Base-by-base conservation (phyloP, 768 basidiomycete species). In the Podaxis rugospora region DNA sequence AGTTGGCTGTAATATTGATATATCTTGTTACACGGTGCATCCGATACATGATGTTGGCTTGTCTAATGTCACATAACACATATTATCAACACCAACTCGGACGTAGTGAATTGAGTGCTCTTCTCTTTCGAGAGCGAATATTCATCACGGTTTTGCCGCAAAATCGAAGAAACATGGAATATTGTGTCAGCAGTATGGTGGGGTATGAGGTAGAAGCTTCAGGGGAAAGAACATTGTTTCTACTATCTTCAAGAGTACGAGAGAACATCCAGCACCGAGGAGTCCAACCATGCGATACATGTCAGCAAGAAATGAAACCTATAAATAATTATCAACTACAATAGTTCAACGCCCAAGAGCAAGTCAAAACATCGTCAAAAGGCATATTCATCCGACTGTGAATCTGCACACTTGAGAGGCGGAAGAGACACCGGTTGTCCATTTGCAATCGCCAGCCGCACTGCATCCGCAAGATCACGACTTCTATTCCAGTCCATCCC, bases 401-500 rank as follows among this genome's bases (percentile, higher is more conserved):
- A 60, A 47, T 60, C 59, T 6, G 59, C 51, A 37, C 59, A 60
- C 37, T 60, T 60, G 21, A 60, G 59, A 11, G 51, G 7, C 1
- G 59, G 59, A 6, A 60, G 52, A 1, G 16, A 21, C 18, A 60
- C 42, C 23, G 28, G 59, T 16, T 47, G n/a, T 9, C 59, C 59
- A 36, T 37, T 54, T 2, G 42, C 21, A 47, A 60, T 25, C 14
- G 59, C 59, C 28, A 37, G 9, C 62, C 69, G 66, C 37, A 76
- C 51, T 9, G 64, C 67, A 32, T 75, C 72, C 25, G 66, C 70
- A 40, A 79, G 61, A 62, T 67, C 55, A 58, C 68, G 65, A 46
- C 73, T 78, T 32, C 76, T 67, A 55, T 76, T 66, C 75, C 73
- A 75, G 59, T 78, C 71, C 68, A 78, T 66, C 3, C 67, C 69